Evolutionary conservation across 164 flowering plant genomes (phyloP), one percentile per base, ranked within the genome.

Genomic region (Kingdonia uniflora): DNA sequence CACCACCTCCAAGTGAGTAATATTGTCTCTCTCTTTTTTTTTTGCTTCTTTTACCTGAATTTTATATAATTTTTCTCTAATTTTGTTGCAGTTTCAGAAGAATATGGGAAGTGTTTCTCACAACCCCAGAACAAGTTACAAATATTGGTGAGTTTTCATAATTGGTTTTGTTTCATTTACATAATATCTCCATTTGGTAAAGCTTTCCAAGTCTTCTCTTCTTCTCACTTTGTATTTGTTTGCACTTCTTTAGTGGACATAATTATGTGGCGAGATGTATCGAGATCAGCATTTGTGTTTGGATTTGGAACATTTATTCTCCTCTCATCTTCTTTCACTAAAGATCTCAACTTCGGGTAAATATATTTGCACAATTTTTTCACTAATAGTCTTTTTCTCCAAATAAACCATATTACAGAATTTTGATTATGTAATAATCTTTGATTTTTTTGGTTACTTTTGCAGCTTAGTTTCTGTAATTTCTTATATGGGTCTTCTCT

Each of bases 231-330:
- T 62, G 45, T 12, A 26, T 42, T 25, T 52, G 19, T 26, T 19
- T 23, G 40, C 1, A 38, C 24, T 55, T 17, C 35, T 52, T 51
- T 76, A 87, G 98, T 80, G 71, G 94, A 91, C 70, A 63, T 91
- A 51, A 73, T 91, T 7, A 85, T 91, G 96, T 91, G 98, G 98
- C 85, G 71, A 70, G 88, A 91, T 54, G 75, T 78, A 39, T 74
- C 96, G 8, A 87, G 68, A 72, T 84, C 98, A 2, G 80, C 90
- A 55, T 68, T 91, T 17, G 62, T 84, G 2, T 91, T 91, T 65
- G 91, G 90, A 23, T 38, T 74, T 22, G 96, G 98, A 46, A 67
- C 90, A 56, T 85, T 87, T 55, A 42, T 75, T 35, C 76, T 85
- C 14, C 63, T 88, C 40, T 88, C 94, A 43, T 84, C 95, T 14